Percentiles rank a stretch among this genome's conserved stretches.
phyloP scores from a whole-genome alignment of 257 asterid species.

The Anisodus tanguticus region DNA sequence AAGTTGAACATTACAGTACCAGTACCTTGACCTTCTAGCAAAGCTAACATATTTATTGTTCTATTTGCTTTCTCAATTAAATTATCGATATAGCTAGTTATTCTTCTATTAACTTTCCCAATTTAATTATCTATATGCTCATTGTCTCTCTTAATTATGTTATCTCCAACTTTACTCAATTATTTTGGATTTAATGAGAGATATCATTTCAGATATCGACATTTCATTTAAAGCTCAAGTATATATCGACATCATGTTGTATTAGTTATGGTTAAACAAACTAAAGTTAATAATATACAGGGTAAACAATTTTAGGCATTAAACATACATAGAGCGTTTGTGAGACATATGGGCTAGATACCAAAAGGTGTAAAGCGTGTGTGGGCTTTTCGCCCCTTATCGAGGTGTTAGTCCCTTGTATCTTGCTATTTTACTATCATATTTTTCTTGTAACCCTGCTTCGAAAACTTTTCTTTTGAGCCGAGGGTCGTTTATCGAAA shows the following conservation, averaged over 20 bases:
- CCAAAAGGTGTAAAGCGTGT: neutral
- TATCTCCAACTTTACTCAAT: neutral
- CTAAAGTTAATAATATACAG: neutral
- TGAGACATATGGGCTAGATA: neutral
- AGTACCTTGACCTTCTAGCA: neutral
- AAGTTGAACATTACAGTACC: slow-evolving; percentile 19
- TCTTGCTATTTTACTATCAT: no score
- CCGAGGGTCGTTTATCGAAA: no score
- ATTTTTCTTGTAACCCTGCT: no score
- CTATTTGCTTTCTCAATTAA: no score
- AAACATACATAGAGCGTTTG: neutral
- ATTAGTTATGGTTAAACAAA: neutral
- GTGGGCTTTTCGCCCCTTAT: no score
- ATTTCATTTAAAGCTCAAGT: slow-evolving; percentile 14
- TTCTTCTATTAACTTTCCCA: neutral
- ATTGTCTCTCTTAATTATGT: neutral
- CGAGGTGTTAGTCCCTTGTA: no score
- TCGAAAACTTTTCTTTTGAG: no score
- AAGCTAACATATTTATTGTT: neutral
- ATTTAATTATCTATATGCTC: neutral
- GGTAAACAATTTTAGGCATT: neutral
- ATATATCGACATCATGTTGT: neutral
- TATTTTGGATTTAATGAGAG: neutral
- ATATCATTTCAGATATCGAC: neutral
- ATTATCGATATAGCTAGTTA: no score